Conservation (phyloP, 1,284 basidiomycete species). For the Heterobasidion occidentale region DNA sequence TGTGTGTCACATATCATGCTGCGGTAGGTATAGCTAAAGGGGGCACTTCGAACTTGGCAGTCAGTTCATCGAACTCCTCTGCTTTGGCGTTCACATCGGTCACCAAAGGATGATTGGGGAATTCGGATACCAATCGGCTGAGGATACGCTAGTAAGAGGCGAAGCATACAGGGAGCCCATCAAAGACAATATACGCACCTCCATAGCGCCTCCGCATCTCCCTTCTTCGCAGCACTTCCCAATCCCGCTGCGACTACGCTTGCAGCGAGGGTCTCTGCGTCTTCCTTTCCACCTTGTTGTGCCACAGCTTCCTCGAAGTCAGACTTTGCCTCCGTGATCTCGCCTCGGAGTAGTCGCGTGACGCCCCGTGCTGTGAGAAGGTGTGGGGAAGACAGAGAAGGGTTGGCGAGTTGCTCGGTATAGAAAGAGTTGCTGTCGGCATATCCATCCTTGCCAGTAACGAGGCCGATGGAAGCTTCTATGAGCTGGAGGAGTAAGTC, state of each 20-base stretch:
- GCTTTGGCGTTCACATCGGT: slow-evolving; percentile 56
- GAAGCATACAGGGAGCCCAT: neutral
- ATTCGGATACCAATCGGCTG: slow-evolving; percentile 51
- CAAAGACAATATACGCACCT: slow-evolving; percentile 39
- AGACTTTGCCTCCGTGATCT: slow-evolving; percentile 76
- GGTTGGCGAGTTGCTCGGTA: slow-evolving; percentile 86
- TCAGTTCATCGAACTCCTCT: slow-evolving; percentile 64
- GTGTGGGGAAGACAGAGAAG: slow-evolving; percentile 67
- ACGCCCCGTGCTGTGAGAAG: slow-evolving; percentile 81
- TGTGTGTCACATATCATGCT: slow-evolving; percentile 13
- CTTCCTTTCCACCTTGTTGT: slow-evolving; percentile 39
- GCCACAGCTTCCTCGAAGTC: slow-evolving; percentile 76
- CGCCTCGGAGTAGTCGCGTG: slow-evolving; percentile 74
- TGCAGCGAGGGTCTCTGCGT: slow-evolving; percentile 67
- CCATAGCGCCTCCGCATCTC: slow-evolving; percentile 58
- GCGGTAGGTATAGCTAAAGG: slow-evolving; percentile 33
- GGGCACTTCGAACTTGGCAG: slow-evolving; percentile 59
- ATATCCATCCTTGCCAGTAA: slow-evolving; percentile 71
- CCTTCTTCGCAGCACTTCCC: slow-evolving; percentile 44
- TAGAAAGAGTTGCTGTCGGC: slow-evolving; percentile 77
- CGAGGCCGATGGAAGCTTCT: slow-evolving; percentile 81
- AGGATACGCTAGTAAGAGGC: neutral
- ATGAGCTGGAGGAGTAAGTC: slow-evolving; percentile 84
- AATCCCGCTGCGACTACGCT: slow-evolving; percentile 61
- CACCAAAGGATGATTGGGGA: slow-evolving; percentile 63